phyloP scores from a whole-genome alignment of 1,284 basidiomycete species.

The Xerocomus amazonicus region DNA sequence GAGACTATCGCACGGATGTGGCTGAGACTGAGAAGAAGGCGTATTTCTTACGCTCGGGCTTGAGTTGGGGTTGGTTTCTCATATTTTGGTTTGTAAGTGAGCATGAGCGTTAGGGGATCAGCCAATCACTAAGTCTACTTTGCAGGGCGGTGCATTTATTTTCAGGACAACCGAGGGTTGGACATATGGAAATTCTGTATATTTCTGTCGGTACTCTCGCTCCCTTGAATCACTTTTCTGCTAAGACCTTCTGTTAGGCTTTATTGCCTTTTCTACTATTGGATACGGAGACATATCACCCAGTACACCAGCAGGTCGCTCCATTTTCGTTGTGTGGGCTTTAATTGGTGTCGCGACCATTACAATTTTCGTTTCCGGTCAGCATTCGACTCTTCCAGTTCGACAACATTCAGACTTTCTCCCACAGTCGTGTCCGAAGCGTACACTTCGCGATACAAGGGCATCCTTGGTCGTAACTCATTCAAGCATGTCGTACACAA shows the following conservation, averaged over 20 bases:
- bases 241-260: conserved; percentile 35
- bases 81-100: conserved; percentile 53
- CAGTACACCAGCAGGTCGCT: conserved; percentile 61
- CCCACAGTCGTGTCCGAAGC: conserved; percentile 59
- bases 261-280: conserved; percentile 62
- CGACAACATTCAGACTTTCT: conserved; percentile 3
- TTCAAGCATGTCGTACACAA: conserved; percentile 48
- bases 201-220: conserved; percentile 58
- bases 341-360: conserved; percentile 72
- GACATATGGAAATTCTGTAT: conserved; percentile 53
- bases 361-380: conserved; percentile 69
- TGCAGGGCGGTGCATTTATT: conserved; percentile 51
- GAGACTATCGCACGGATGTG: conserved; percentile 19
- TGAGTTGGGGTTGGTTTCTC: conserved; percentile 50
- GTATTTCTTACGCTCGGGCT: conserved; percentile 43
- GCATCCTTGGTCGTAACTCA: conserved; percentile 42
- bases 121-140: neutral
- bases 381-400: conserved; percentile 9
- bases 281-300: conserved; percentile 72
- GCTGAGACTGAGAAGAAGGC: conserved; percentile 42
- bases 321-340: conserved; percentile 81
- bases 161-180: conserved; percentile 52
- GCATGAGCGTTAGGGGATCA: neutral
- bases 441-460: conserved; percentile 53
- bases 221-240: conserved; percentile 1